Base-by-base conservation (phyloP, 192 early-diverging fungal genomes). In the Backusella parvicylindrica region DNA sequence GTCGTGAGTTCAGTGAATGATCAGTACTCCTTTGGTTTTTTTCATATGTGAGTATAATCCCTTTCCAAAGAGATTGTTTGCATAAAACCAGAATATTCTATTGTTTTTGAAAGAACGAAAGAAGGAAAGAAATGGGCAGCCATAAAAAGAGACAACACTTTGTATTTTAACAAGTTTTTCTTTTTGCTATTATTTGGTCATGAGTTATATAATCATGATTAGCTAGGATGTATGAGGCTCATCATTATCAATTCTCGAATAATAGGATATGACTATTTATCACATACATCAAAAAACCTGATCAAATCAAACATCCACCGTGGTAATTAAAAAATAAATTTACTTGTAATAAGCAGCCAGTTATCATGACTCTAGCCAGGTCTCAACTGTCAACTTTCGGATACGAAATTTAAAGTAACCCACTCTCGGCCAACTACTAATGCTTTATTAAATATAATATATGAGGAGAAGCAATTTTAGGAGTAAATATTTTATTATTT, bases 1-100 rank as follows among this genome's bases (percentile, higher is more conserved):
- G 53, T 60, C 53, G 53, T 60, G 53, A 60, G 53, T 60, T 60
- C 53, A 60, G 53, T 60, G 21, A 60, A 26, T 60, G 53, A 60
- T 26, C 53, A 60, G 23, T 60, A 60, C 53, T 60, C 53, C 53
- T 60, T 60, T 60, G 26, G 26, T 60, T 60, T 60, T 60, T n/a
- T 60, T 60, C 53, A 4, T n/a, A 47, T 47, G 18, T 47, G 43
- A n/a, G 43, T 47, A 47, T 47, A 47, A 47, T 18, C 18, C 43
- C 43, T 47, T 47, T n/a, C 43, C n/a, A 47, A 15, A 47, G 43
- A 15, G n/a, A n/a, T 15, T 1, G 18, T 7, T 47, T 16, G 18
- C 43, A 47, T 47, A n/a, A 21, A 6, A 47, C 15, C 43, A 47
- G 43, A 47, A 47, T 47, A 15, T 47, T 47, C 43, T 47, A 47